Evolutionary conservation across 495 filamentous ascomycete genomes (phyloP), one percentile per base, ranked within the genome.

Genomic region (Poronia punctata): DNA sequence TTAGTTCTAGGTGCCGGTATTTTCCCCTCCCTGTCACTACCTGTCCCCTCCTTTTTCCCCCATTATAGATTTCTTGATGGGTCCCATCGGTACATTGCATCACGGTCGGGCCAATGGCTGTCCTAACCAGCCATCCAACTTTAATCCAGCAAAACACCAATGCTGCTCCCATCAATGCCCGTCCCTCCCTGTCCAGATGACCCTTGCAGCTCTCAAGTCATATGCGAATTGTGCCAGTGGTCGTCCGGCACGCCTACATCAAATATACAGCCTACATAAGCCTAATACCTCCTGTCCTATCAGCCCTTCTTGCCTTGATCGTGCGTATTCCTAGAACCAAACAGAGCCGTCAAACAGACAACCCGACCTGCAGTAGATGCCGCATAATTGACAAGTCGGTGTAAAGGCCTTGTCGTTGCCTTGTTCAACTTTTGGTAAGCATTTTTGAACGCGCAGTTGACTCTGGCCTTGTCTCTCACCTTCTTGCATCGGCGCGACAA

Each of bases 71-170:
- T 30, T 43, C 12, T 35, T 29, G 26, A 32, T 23, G 18, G 49
- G 29, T 16, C 7, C 33, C 40, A 36, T 32, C 33, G 41, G 39
- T 8, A 35, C 40, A 48, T 50, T 46, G 52, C 53, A 53, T 43
- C 31, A 44, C 43, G n/a, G 38, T 36, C 49, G 49, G 51, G 35
- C 66, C 66, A 70, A 70, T 68, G 52, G 52, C 45, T 54, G 34
- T 27, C 40, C 45, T 35, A 52, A 59, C 63, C 66, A 70, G 63
- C 66, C 66, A 67, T 66, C 61, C 59, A 41, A 39, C 55, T 54
- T 60, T 11, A 11, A 64, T 63, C 58, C 57, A 38, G 28, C 58
- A 53, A 61, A 61, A 38, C 38, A 28, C 16, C 29, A n/a, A 14
- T 37, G 27, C 11, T 38, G 22, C 20, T 15, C 4, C 19, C 32